These are phyloP conservation scores for Agaricus subrufescens DNA, from an alignment of 768 basidiomycete species.

Conservation along the genomic window DNA sequence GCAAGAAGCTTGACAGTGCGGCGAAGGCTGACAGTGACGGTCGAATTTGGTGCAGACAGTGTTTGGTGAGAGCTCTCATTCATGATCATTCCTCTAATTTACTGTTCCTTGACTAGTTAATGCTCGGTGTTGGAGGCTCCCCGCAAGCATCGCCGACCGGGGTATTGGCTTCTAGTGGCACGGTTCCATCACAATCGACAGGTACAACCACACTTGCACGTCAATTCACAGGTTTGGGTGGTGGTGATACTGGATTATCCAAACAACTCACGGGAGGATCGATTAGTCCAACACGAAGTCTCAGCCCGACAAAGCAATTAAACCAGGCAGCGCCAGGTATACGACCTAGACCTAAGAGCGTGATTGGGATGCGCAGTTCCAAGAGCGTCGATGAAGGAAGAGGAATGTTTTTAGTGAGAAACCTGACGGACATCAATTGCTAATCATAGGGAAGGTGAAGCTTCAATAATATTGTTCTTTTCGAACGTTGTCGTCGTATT, in stretches of 20 bases:
- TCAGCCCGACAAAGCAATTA: slow-evolving; percentile 73
- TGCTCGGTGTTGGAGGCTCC: slow-evolving; percentile 46
- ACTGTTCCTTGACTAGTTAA: slow-evolving; percentile 34
- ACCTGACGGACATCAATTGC: slow-evolving; percentile 59
- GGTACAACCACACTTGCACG: slow-evolving; percentile 70
- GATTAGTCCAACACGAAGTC: slow-evolving; percentile 62
- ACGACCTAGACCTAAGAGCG: slow-evolving; percentile 72
- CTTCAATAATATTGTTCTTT: not conserved
- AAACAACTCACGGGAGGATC: slow-evolving; percentile 68
- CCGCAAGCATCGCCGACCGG: slow-evolving; percentile 51
- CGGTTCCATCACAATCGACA: slow-evolving; percentile 53
- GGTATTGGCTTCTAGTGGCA: slow-evolving; percentile 37
- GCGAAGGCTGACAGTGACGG: slow-evolving; percentile 70
- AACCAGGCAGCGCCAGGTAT: slow-evolving; percentile 31
- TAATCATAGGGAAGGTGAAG: slow-evolving; percentile 10
- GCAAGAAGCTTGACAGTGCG: slow-evolving; percentile 78
- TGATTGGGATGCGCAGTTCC: slow-evolving; percentile 60
- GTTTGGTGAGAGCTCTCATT: slow-evolving; percentile 48
- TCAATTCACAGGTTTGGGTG: slow-evolving; percentile 66
- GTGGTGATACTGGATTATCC: slow-evolving; percentile 33
- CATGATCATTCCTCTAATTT: not conserved
- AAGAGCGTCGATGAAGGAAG: slow-evolving; percentile 67
- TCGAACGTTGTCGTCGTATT: not conserved
- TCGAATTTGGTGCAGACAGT: slow-evolving; percentile 81
- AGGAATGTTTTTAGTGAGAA: slow-evolving; percentile 72